Evolutionary conservation across 2,329 filamentous ascomycete species (phyloP).

Genomic region (Cladosporium colombiae): DNA sequence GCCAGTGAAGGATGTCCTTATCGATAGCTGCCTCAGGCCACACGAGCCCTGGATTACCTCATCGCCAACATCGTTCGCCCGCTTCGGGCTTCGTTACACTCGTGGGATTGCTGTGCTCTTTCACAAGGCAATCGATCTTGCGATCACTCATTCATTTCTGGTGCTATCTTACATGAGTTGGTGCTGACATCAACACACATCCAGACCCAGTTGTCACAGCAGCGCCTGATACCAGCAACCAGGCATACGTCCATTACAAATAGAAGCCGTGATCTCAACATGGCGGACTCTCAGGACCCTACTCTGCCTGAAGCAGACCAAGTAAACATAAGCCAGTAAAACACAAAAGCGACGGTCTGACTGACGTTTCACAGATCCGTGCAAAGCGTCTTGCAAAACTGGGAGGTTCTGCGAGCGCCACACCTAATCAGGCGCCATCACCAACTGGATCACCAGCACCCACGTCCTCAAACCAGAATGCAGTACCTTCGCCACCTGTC

Average conservation of each 20-base stretch:
- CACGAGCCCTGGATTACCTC: slow-evolving; percentile 5
- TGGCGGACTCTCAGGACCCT: slow-evolving; percentile 35
- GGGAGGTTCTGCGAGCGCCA: slow-evolving; percentile 42
- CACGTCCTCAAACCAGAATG: slow-evolving; percentile 20
- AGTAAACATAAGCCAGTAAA: slow-evolving; percentile 33
- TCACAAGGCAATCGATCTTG: neutral
- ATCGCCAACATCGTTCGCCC: slow-evolving; percentile 4
- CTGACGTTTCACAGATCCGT: slow-evolving; percentile 55
- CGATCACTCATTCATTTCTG: neutral
- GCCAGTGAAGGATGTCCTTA: neutral
- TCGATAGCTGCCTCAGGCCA: slow-evolving; percentile 12
- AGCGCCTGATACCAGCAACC: neutral
- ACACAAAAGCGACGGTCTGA: slow-evolving; percentile 10
- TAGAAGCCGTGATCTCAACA: slow-evolving; percentile 13
- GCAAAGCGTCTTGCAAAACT: slow-evolving; percentile 68
- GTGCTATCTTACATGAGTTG: neutral
- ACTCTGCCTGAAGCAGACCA: slow-evolving; percentile 50
- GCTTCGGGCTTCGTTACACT: neutral
- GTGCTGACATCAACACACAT: neutral
- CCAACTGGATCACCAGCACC: slow-evolving; percentile 19
- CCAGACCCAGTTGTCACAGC: neutral
- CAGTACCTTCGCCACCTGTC: slow-evolving; percentile 23
- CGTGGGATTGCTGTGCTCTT: neutral
- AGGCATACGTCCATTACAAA: neutral
- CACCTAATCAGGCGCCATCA: slow-evolving; percentile 22